Evolutionary conservation across 108 stramenopile species (phyloP), one percentile per base, ranked within the genome.

Genomic region (Pseudonitzschia delicatissima): DNA sequence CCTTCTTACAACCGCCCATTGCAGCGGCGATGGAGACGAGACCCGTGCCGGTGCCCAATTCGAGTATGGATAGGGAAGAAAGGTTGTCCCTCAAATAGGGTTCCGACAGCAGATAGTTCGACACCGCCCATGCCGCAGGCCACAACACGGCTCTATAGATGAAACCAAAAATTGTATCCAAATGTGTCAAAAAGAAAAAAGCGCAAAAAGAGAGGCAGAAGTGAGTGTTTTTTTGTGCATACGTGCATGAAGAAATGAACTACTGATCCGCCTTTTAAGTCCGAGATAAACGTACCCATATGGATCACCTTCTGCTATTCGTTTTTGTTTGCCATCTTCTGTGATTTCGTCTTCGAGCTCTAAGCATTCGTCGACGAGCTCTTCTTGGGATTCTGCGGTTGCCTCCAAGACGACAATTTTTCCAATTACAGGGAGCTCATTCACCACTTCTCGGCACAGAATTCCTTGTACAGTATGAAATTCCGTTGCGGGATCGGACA

Each of bases 31-130:
- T 50, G 18, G 86, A 75, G 21, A 81, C 77, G 40, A 87, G 50
- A 20, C 86, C 86, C 6, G 86, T 87, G 4, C 86, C 86, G 7
- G 83, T 69, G 21, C 86, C 86, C 33, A 87, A 17, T 70, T 87
- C 86, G 42, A 84, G 42, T 39, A 87, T 44, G 0, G 66, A 67
- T 13, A 68, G 23, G 25, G 27, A 39, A 9, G 36, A 21, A 37
- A 29, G 23, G 12, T 62, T 68, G 17, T 37, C 32, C 9, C 33
- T 26, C 32, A 71, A 57, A 50, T 58, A 25, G 13, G 34, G 51
- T 26, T 52, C n/a, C 13, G 68, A 65, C 11, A 82, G 35, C 5
- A 80, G 18, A 62, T 79, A 69, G 4, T 70, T 53, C 13, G 86
- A 72, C 34, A 84, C 72, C 40, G 81, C 79, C 50, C 53, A 69